phyloP scores from a whole-genome alignment of 2,329 filamentous ascomycete genomes.

The Trichophyton verrucosum region DNA sequence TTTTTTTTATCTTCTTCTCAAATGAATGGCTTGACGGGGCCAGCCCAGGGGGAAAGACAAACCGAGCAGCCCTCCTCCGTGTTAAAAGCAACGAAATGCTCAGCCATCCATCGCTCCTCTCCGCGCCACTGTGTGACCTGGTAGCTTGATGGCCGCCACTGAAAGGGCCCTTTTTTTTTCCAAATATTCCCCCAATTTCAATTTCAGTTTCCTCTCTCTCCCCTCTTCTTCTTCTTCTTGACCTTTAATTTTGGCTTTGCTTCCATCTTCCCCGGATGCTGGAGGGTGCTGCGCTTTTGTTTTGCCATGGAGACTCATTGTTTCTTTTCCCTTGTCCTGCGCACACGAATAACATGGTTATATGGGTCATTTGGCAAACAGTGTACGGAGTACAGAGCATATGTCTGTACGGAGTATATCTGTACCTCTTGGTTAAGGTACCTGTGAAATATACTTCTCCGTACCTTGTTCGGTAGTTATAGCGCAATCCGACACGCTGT shows the following conservation, averaged over 20 bases:
- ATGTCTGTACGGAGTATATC: not conserved
- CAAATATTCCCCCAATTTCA: too few species aligned
- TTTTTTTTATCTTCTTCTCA: too few species aligned
- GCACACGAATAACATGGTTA: too few species aligned
- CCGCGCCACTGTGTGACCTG: conserved; percentile 4
- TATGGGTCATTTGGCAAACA: too few species aligned
- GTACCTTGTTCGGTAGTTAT: not conserved
- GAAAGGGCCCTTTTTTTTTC: not conserved
- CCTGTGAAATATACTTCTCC: not conserved
- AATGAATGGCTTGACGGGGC: not conserved
- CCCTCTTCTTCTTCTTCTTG: not conserved
- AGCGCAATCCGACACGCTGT: not conserved
- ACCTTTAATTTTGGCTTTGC: not conserved
- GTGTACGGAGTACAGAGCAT: too few species aligned
- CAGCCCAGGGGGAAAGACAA: not conserved
- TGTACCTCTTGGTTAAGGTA: not conserved
- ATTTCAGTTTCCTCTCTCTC: too few species aligned
- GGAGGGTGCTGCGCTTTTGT: not conserved
- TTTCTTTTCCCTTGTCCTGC: too few species aligned
- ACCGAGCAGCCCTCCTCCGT: not conserved
- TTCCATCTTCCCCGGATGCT: not conserved
- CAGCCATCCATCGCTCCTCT: not conserved
- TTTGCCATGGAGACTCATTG: not conserved
- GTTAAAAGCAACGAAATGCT: not conserved
- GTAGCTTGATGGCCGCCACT: not conserved